Evolutionary conservation across 2,329 filamentous ascomycete genomes (phyloP).

Genomic region (Elsinoe arachidis): DNA sequence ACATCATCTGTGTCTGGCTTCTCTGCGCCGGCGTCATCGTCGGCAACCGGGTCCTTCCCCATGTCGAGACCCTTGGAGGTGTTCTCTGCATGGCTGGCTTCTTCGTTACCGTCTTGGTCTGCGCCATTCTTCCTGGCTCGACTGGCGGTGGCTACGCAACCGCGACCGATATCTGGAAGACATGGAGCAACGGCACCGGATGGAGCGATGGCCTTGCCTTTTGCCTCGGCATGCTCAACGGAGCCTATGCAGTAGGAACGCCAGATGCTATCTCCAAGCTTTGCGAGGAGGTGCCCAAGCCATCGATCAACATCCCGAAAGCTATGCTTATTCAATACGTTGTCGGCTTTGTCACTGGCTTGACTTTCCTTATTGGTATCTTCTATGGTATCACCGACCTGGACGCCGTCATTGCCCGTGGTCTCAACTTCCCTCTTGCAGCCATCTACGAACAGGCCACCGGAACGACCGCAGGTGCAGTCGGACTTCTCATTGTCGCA

Average conservation of each 20-base stretch:
- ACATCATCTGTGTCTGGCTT: constrained; percentile 39
- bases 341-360: constrained; percentile 44
- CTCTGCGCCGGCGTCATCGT: constrained; percentile 42
- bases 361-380: constrained; percentile 32
- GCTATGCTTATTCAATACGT: constrained; percentile 43
- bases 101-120: constrained; percentile 47
- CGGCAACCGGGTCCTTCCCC: constrained; percentile 43
- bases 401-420: constrained; percentile 40
- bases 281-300: constrained; percentile 52
- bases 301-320: constrained; percentile 45
- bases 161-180: constrained; percentile 33
- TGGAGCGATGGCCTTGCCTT: constrained; percentile 50
- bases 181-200: constrained; percentile 36
- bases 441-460: constrained; percentile 53
- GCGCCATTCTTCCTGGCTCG: constrained; percentile 44
- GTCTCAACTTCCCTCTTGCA: constrained; percentile 47
- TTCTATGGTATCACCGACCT: constrained; percentile 52
- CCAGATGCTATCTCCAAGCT: constrained; percentile 56
- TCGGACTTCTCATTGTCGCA: constrained; percentile 39
- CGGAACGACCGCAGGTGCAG: constrained; percentile 30
- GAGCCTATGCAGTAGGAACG: constrained; percentile 56
- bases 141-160: constrained; percentile 34
- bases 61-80: constrained; percentile 45
- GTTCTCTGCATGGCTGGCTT: constrained; percentile 42
- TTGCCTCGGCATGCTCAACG: constrained; percentile 55